phyloP scores from a whole-genome alignment of 2,329 filamentous ascomycete genomes.

The Xylaria sp. region DNA sequence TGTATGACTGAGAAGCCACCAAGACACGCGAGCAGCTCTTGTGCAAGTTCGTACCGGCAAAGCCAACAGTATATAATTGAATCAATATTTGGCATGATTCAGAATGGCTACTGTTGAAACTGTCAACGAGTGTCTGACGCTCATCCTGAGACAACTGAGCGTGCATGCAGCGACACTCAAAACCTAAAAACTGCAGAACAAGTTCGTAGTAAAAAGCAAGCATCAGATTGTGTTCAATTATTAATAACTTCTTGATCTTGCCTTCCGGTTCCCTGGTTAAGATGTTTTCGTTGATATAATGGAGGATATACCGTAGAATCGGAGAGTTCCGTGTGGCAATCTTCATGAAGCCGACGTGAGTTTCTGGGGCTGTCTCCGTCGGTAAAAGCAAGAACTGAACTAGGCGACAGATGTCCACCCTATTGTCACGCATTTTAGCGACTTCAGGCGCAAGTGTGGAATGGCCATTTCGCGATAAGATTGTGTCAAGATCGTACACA shows the following conservation, averaged over 20 bases:
- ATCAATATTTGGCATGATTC: conserved; percentile 40
- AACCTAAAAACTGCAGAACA: conserved; percentile 38
- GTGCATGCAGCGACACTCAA: conserved; percentile 38
- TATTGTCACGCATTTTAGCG: conserved; percentile 30
- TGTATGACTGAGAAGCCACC: conserved; percentile 37
- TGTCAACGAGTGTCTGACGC: conserved; percentile 34
- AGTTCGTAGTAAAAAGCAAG: conserved; percentile 42
- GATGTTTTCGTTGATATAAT: conserved; percentile 35
- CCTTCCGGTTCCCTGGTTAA: conserved; percentile 19
- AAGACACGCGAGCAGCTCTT: conserved; percentile 38
- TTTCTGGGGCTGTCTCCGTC: conserved; percentile 22
- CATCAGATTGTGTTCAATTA: conserved; percentile 36
- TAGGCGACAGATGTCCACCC: conserved; percentile 31
- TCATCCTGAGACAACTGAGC: conserved; percentile 29
- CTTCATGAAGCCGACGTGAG: conserved; percentile 33
- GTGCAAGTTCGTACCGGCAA: conserved; percentile 39
- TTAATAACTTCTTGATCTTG: conserved; percentile 39
- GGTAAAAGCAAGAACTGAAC: conserved; percentile 29
- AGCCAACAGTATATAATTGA: conserved; percentile 40
- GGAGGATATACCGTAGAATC: conserved; percentile 36
- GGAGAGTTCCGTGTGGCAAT: conserved; percentile 36
- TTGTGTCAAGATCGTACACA: conserved; percentile 30
- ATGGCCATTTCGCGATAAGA: conserved; percentile 27
- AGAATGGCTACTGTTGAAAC: conserved; percentile 32
- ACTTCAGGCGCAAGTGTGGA: conserved; percentile 28